Evolutionary conservation across 768 basidiomycete species (phyloP).

Genomic region (Boletales sp.): DNA sequence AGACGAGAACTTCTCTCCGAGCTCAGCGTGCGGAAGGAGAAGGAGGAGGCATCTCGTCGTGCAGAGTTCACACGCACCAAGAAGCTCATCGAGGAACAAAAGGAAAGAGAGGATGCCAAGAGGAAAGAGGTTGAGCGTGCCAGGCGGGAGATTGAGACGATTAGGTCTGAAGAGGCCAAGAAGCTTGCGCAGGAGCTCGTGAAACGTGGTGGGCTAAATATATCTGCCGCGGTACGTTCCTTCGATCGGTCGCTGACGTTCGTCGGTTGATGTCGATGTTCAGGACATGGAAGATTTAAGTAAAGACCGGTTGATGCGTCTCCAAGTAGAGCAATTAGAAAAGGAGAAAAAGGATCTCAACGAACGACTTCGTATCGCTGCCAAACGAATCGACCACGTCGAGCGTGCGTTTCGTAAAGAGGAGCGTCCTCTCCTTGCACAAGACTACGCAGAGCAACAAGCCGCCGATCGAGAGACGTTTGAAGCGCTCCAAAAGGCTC

Average conservation of each 20-base stretch:
- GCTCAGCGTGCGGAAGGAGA: slow-evolving; percentile 79
- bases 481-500: slow-evolving; percentile 53
- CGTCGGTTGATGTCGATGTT: not conserved
- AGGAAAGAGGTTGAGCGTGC: slow-evolving; percentile 77
- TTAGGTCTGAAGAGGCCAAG: slow-evolving; percentile 69
- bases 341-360: slow-evolving; percentile 90
- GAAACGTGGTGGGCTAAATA: slow-evolving; percentile 70
- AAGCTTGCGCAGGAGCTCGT: slow-evolving; percentile 83
- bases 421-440: slow-evolving; percentile 77
- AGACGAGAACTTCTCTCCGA: slow-evolving; percentile 82
- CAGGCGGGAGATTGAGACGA: slow-evolving; percentile 60
- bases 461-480: slow-evolving; percentile 69
- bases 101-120: slow-evolving; percentile 56
- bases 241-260: too few relatives aligned
- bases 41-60: slow-evolving; percentile 77
- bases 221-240: slow-evolving; percentile 63
- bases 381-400: slow-evolving; percentile 91
- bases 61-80: slow-evolving; percentile 65
- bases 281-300: slow-evolving; percentile 82
- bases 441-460: slow-evolving; percentile 89
- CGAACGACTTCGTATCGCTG: slow-evolving; percentile 74
- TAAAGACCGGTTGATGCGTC: slow-evolving; percentile 79
- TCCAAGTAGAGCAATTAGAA: slow-evolving; percentile 94
- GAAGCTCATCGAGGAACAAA: slow-evolving; percentile 65
- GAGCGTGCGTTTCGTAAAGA: slow-evolving; percentile 95